Conservation (phyloP, 345 rosid genomes). For the Melaleuca alternifolia region DNA sequence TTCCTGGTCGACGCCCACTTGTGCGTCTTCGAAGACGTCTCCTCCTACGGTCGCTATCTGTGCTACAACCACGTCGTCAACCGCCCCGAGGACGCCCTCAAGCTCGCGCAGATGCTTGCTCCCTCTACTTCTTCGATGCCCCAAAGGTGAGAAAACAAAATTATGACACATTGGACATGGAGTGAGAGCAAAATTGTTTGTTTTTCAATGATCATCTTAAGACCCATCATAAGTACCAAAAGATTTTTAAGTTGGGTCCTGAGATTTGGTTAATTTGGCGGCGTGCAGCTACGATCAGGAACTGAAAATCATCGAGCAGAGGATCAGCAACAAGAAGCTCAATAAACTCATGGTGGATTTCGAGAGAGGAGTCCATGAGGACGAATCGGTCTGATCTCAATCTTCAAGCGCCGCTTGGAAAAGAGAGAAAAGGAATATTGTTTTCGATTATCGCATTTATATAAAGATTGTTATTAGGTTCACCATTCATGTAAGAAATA, state of each 20-base stretch:
- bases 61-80: conserved; percentile 47
- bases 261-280: neutral
- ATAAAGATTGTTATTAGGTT: neutral
- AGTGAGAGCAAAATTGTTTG: too few relatives aligned
- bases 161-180: too few relatives aligned
- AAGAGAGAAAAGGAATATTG: neutral
- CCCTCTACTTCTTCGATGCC: conserved; percentile 18
- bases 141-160: conserved; percentile 9
- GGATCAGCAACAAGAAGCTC: conserved; percentile 47
- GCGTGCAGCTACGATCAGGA: conserved; percentile 20
- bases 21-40: conserved; percentile 39
- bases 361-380: neutral
- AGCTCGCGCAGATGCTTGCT: conserved; percentile 23
- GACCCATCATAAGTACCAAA: neutral
- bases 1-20: conserved; percentile 49
- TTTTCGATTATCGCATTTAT: neutral
- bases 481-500: neutral
- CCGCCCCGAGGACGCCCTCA: conserved; percentile 23
- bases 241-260: neutral
- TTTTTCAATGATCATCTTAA: neutral
- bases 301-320: conserved; percentile 24
- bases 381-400: neutral
- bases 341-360: conserved; percentile 39
- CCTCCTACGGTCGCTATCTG: conserved; percentile 49
- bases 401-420: neutral